Evolutionary conservation across 1,139 yeast species (phyloP).

Genomic region (Arxiozyma bovina): DNA sequence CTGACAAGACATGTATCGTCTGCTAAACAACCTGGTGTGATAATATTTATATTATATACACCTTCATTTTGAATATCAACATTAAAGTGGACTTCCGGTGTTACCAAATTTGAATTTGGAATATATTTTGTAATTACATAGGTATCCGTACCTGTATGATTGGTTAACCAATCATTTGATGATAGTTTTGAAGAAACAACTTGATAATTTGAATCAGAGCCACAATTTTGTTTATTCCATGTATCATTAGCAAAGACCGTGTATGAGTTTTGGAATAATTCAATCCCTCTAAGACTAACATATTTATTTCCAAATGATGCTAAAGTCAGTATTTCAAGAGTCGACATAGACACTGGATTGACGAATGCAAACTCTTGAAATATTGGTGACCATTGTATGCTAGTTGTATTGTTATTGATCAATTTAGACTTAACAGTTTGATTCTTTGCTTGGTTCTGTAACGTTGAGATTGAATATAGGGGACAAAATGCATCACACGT

Average conservation of each 20-base stretch:
- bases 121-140: slow-evolving; percentile 31
- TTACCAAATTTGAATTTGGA: slow-evolving; percentile 23
- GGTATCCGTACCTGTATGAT: slow-evolving; percentile 24
- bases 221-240: slow-evolving; percentile 59
- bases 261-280: slow-evolving; percentile 58
- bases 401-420: slow-evolving; percentile 24
- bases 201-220: slow-evolving; percentile 22
- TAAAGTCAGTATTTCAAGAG: slow-evolving; percentile 56
- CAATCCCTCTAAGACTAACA: slow-evolving; percentile 66
- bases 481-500: slow-evolving; percentile 91
- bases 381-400: slow-evolving; percentile 36
- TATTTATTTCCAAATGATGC: slow-evolving; percentile 56
- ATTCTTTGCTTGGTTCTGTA: slow-evolving; percentile 21
- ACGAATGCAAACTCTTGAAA: slow-evolving; percentile 80
- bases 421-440: slow-evolving; percentile 15
- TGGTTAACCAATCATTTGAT: slow-evolving; percentile 27
- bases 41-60: slow-evolving; percentile 57
- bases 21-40: slow-evolving; percentile 77
- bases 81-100: slow-evolving; percentile 43
- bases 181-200: slow-evolving; percentile 30
- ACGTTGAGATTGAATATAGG: slow-evolving; percentile 32
- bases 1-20: slow-evolving; percentile 65
- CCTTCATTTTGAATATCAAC: slow-evolving; percentile 74
- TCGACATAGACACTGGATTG: slow-evolving; percentile 54
- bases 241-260: slow-evolving; percentile 67